Evolutionary conservation across 139 green algal species (phyloP), one percentile per base, ranked within the genome.

Genomic region (Coelastrella sp.): DNA sequence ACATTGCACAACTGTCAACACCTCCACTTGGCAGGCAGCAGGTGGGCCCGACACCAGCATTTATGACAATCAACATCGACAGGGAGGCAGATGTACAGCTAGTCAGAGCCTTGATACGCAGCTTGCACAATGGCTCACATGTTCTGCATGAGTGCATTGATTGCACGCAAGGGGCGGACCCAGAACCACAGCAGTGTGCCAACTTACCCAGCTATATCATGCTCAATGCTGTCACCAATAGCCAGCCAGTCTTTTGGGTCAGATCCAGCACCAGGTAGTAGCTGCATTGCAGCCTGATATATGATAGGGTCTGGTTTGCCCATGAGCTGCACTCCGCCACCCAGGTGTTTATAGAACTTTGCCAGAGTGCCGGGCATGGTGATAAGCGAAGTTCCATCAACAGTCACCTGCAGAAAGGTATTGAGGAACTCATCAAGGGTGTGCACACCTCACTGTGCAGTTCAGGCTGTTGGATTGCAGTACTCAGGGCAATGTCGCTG

Each of bases 291-390:
- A 1, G 65, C 90, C 12, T 94, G 5, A 90, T 98, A 98, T 10
- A 99, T 97, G 9, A 97, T 91, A 8, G 92, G 73, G 14, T 90
- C 92, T 0, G 97, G 97, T 94, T 99, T 99, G 61, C 97, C 97
- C 95, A 98, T 97, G 24, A 97, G 86, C 19, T 91, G 58, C 59
- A 96, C 92, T 49, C 88, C 20, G 4, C 95, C 95, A 0, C 93
- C 95, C 49, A 94, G 81, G 15, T 92, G 82, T 7, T 83, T 22
- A 80, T 97, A 98, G 57, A 61, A 94, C 20, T 80, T 49, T 0
- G 93, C 96, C n/a, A 98, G 81, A 7, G 91, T 96, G 56, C 97
- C 97, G 8, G 97, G 97, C 97, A 98, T 98, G 9, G 88, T 72
- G 6, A 94, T 65, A 49, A 98, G 94, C 6, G 25, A 63, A 5